A percentile compares a stretch with the other conserved stretches of the same genome.
These are phyloP conservation scores for Thuidium tamariscinum DNA, from an alignment of 225 moss, liverwort and hornwort genomes.

Conservation along the genomic window DNA sequence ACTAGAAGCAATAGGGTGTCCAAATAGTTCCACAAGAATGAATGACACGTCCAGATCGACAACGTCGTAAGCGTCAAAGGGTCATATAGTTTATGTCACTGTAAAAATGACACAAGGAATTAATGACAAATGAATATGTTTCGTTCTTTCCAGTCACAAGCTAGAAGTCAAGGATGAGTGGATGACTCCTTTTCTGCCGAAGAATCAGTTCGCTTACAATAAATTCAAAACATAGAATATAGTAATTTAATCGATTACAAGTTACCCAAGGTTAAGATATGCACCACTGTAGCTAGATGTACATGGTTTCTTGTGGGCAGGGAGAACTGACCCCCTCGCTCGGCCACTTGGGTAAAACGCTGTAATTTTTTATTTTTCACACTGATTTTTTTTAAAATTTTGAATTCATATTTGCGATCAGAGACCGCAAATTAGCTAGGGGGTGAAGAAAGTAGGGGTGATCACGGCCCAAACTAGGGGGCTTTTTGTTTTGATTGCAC, in stretches of 20 bases:
- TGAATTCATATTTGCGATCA: no score
- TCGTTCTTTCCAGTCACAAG: not conserved
- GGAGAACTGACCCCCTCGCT: no score
- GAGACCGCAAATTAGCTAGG: no score
- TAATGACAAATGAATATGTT: not conserved
- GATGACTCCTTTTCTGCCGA: not conserved
- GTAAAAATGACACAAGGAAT: not conserved
- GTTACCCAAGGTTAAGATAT: not conserved
- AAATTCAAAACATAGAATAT: not conserved
- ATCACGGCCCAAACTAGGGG: no score
- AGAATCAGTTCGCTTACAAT: not conserved
- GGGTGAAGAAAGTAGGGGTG: no score
- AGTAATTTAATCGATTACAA: no score
- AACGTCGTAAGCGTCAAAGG: not conserved
- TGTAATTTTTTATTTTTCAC: no score
- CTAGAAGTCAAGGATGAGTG: not conserved
- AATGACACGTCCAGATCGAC: not conserved
- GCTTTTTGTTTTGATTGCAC: no score
- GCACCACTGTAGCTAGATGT: no score
- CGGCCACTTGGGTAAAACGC: no score
- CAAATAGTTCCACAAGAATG: not conserved
- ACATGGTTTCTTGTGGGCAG: no score
- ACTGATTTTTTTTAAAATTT: no score
- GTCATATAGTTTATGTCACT: not conserved
- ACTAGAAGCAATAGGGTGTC: not conserved